These are phyloP conservation scores for Kwoniella sp. DNA, from an alignment of 768 basidiomycete genomes.

Conservation along the genomic window DNA sequence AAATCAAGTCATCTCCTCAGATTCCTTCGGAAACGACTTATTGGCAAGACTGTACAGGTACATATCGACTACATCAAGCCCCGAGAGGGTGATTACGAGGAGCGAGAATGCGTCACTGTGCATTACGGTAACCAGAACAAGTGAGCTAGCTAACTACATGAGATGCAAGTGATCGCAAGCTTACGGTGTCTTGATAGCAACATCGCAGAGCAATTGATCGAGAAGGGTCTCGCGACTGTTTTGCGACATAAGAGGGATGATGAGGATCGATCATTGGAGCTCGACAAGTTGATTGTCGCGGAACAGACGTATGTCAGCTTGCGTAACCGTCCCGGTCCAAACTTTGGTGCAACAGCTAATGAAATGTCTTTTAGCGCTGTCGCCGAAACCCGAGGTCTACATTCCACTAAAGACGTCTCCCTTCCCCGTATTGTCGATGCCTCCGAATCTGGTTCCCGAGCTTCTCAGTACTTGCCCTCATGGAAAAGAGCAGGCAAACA, in stretches of 20 bases:
- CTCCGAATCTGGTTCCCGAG: constrained; percentile 79
- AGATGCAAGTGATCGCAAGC: background rate
- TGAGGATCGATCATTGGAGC: constrained; percentile 92
- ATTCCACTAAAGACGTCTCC: constrained; percentile 86
- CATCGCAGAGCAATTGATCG: constrained; percentile 87
- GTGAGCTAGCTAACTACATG: constrained; percentile 59
- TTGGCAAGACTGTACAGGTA: constrained; percentile 63
- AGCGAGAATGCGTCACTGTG: constrained; percentile 87
- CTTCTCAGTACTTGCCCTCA: constrained; percentile 80
- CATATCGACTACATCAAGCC: constrained; percentile 84
- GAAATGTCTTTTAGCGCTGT: constrained; percentile 64
- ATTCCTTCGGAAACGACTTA: constrained; percentile 85
- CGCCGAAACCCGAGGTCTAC: constrained; percentile 76
- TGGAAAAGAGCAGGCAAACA: constrained; percentile 88
- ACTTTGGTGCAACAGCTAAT: too few species aligned
- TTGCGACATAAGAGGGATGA: constrained; percentile 93
- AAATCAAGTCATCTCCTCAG: constrained; percentile 23
- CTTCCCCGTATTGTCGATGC: constrained; percentile 81
- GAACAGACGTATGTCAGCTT: constrained; percentile 91
- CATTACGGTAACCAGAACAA: constrained; percentile 77
- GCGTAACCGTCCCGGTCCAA: constrained; percentile 56
- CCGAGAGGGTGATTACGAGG: constrained; percentile 88
- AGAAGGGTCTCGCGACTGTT: constrained; percentile 85
- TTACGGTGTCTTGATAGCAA: constrained; percentile 63
- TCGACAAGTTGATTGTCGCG: constrained; percentile 92